Evolutionary conservation across 148 eudicot species (phyloP), one percentile per base, ranked within the genome.

Genomic region (Spergularia bocconei): DNA sequence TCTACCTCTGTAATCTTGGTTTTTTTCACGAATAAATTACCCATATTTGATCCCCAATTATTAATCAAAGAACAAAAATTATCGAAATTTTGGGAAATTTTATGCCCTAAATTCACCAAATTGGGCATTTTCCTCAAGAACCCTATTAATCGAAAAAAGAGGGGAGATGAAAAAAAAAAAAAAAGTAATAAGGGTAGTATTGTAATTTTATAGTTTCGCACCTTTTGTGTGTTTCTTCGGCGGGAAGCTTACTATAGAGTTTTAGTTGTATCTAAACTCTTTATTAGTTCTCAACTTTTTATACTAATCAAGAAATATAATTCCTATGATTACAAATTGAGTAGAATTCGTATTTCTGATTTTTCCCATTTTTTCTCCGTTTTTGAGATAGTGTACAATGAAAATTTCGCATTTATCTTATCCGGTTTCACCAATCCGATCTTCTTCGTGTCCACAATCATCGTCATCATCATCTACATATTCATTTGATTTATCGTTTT

Each of bases 1-100:
- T 95, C 98, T 4, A 95, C 98, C 17, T 95, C 98, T 36, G 98
- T 95, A 53, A 95, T 88, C 84, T 92, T 95, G 56, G 98, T 97
- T 72, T 92, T 95, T 80, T 89, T 95, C 81, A 87, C 97, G 56
- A 95, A 95, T 44, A 95, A 71, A 74, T 92, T 95, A 29, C 98
- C 98, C 98, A 95, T 95, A 59, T 19, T 19, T n/a, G 60, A 54
- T 21, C 55, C 60, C 58, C 47, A 41, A 73, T 29, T 29, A 61
- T 63, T 66, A 9, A 52, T 25, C 39, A 38, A 11, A 6, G 36
- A 9, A 4, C 5, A 69, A 39, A 29, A 71, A 33, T 58, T 9
- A 5, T 13, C 58, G 16, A 70, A 29, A 54, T 33, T 2, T 16
- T 20, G 5, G 6, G 44, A 67, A 47, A 55, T 9, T 67, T 21